Base-by-base conservation (phyloP, 495 filamentous ascomycete genomes). In the Penicillium ochrochloron region DNA sequence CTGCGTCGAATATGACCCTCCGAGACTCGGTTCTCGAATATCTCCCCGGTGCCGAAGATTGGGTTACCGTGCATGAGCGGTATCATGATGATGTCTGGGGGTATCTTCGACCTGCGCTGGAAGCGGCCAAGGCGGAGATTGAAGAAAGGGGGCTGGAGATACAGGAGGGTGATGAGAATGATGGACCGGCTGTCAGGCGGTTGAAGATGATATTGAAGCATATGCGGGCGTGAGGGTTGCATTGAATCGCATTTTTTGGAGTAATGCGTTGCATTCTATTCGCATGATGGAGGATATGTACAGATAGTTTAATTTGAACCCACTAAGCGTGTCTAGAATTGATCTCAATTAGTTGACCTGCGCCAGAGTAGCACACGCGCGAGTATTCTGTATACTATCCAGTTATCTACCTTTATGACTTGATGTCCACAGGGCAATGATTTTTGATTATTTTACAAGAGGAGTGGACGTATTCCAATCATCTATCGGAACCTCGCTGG, bases 71-170 rank as follows among this genome's bases (percentile, higher is more conserved):
- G 2, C 81, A 92, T 67, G 87, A 83, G 41, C 76, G 79, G 35
- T 93, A 93, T 69, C 83, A 87, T 35, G 89, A 93, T 73, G 89
- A 92, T 62, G 89, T 94, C 12, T 94, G 91, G 91, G 91, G 90
- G 63, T 88, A 88, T 64, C 73, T 92, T 46, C 67, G 80, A 23
- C 83, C 86, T n/a, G 77, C 89, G 42, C 78, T 91, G 34, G 78
- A 85, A 62, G 83, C 85, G 51, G 90, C 90, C n/a, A 78, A 78
- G 44, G 69, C 77, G 55, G 91, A 93, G 70, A 73, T 91, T 41
- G 76, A 79, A 56, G 71, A 77, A 61, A 75, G 69, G 15, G 41
- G 15, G 15, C 72, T 76, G n/a, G 67, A 77, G 46, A 86, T 86
- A 60, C 69, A 85, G 21, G 64, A 61, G 23, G 62, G 72, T 48